Evolutionary conservation across 345 rosid genomes (phyloP), one percentile per base, ranked within the genome.

Genomic region (Hibiscus syriacus): DNA sequence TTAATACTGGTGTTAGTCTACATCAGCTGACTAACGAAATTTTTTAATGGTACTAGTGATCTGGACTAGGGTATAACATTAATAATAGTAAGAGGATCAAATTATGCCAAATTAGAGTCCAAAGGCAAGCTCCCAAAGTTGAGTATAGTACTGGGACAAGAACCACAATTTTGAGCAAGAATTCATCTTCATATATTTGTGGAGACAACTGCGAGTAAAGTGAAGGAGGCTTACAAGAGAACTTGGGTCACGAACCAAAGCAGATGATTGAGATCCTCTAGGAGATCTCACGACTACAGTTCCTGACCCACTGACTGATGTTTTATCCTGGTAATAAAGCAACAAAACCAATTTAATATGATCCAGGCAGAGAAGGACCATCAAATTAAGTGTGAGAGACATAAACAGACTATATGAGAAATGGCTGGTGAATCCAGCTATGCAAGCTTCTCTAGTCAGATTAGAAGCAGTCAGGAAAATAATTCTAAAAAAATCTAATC

Each of bases 221-320:
- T 19, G 72, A 14, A 46, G 10, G 58, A 39, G 73, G 34, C 75
- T 61, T 86, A 91, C 99, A 86, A 65, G 66, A 73, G 79, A 75
- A 73, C 81, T 81, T 78, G 78, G 88, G 74, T 89, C 96, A 67
- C 70, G 86, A 79, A 82, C 73, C 22, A 77, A 32, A 41, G 90
- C 63, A 52, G 88, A 83, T 64, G 96, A 80, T 36, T 76, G 90
- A 70, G 90, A 89, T 78, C 80, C 88, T 74, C 76, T 86, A 13
- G 95, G 87, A 77, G 89, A 72, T 70, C 97, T 80, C 69, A 94
- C 73, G 57, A 94, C 95, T 73, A 94, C 87, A 68, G 99, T 94
- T 87, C 97, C 98, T 2, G 96, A 88, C 62, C 83, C 95, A 43
- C 86, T 83, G 66, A 70, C 55, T 46, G 91, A 83, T 12, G 72